Conservation (phyloP, 2,329 filamentous ascomycete species). For the Ophiostoma novo-ulmi region DNA sequence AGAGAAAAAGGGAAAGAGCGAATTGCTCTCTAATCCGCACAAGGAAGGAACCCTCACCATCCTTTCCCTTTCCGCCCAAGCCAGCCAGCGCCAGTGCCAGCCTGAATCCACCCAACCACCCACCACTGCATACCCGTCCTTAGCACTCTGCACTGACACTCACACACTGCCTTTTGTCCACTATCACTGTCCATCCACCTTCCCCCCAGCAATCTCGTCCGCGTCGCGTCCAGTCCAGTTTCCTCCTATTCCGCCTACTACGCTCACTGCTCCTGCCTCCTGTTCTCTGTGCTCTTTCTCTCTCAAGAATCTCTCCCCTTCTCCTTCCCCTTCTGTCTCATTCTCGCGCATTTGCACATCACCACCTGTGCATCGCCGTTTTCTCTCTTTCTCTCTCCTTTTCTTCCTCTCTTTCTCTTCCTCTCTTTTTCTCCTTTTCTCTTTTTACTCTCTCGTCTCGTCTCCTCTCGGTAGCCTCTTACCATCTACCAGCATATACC, state of each 20-base stretch:
- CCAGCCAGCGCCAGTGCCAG: not conserved
- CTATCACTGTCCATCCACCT: not conserved
- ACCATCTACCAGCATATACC: not conserved
- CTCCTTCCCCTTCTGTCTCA: conserved; percentile 24
- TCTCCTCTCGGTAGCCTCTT: not conserved
- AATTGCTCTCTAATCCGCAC: not conserved
- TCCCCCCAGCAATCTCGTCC: conserved; percentile 4
- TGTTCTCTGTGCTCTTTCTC: conserved; percentile 30
- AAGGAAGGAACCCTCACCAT: not conserved
- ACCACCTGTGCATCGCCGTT: conserved; percentile 29
- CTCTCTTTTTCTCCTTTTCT: not conserved
- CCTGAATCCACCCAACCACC: conserved; percentile 9
- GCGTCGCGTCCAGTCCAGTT: not conserved
- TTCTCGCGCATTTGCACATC: conserved; percentile 16
- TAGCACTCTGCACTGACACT: not conserved
- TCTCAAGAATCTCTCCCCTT: conserved; percentile 32
- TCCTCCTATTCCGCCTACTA: not conserved
- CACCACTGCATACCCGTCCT: not conserved
- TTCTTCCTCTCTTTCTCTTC: not conserved
- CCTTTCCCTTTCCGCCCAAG: not conserved
- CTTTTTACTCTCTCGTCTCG: not conserved
- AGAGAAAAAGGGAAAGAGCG: not conserved
- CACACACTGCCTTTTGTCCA: not conserved
- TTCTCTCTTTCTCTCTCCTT: not conserved
- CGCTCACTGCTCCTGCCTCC: conserved; percentile 11